Percentiles rank a stretch among this genome's conserved stretches.
These are phyloP conservation scores for Moricandia moricandioides DNA, from an alignment of 345 rosid species.

Conservation along the genomic window DNA sequence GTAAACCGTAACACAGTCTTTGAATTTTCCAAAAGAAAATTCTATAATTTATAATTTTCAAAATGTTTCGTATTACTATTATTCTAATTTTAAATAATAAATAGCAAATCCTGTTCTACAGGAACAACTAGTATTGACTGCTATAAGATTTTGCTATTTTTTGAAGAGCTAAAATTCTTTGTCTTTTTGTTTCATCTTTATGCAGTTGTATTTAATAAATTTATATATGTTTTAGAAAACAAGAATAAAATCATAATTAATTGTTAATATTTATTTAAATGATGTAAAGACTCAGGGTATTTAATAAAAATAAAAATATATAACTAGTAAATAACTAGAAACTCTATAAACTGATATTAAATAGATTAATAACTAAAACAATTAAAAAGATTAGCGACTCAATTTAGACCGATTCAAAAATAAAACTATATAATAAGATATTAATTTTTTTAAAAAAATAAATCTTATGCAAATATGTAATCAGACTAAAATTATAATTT, in stretches of 20 bases:
- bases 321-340: background rate
- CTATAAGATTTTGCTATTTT: background rate
- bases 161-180: background rate
- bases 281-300: constrained; percentile 22
- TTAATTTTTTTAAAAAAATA: no score
- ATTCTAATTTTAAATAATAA: background rate
- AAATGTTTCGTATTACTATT: background rate
- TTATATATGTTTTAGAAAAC: constrained; percentile 24
- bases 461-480: no score
- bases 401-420: background rate
- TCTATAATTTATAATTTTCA: no score
- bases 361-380: background rate
- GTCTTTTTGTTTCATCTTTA: background rate
- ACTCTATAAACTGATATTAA: background rate
- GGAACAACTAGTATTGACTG: background rate
- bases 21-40: background rate
- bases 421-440: background rate
- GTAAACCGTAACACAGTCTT: background rate
- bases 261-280: background rate
- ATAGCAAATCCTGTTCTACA: background rate
- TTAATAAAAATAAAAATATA: background rate
- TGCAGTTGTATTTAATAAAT: constrained; percentile 22
- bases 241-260: constrained; percentile 26
- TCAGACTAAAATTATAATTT: no score
- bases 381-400: background rate